phyloP scores from a whole-genome alignment of 352 stramenopile genomes.

The Phytophthora hybrid region DNA sequence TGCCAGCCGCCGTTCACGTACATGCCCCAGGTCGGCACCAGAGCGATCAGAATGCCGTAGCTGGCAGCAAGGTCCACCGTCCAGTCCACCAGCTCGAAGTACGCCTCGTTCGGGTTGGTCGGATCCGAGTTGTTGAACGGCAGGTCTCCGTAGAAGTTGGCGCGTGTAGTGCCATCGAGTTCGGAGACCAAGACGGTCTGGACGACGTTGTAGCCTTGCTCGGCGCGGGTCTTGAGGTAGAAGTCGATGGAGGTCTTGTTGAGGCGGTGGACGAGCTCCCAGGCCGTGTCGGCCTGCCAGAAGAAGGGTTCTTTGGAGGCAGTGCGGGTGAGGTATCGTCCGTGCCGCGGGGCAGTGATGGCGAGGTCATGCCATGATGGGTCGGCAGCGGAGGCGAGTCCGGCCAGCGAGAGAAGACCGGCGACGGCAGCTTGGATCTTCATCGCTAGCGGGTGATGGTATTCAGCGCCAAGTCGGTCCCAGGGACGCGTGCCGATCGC shows the following conservation, averaged over 20 bases:
- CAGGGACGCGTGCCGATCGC: background rate
- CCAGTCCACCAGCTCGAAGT: slow-evolving; percentile 37
- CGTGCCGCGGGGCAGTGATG: slow-evolving; percentile 22
- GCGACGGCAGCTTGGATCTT: slow-evolving; percentile 14
- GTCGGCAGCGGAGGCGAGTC: background rate
- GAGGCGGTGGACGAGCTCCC: slow-evolving; percentile 29
- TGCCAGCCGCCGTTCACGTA: slow-evolving; percentile 25
- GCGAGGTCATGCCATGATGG: slow-evolving; percentile 28
- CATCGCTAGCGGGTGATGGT: background rate
- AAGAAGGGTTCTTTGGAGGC: slow-evolving; percentile 26
- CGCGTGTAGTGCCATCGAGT: slow-evolving; percentile 28
- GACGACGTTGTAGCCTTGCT: slow-evolving; percentile 35
- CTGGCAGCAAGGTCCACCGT: slow-evolving; percentile 24
- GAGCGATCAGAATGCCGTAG: slow-evolving; percentile 30
- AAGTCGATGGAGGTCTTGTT: slow-evolving; percentile 43
- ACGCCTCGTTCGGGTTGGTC: slow-evolving; percentile 26
- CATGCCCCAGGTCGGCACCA: slow-evolving; percentile 25
- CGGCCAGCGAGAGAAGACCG: background rate
- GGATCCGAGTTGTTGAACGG: slow-evolving; percentile 38
- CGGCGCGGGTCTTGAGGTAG: slow-evolving; percentile 28
- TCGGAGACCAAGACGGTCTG: slow-evolving; percentile 31
- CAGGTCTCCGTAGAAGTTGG: slow-evolving; percentile 37
- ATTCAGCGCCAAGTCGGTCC: background rate
- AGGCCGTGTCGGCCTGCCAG: slow-evolving; percentile 38
- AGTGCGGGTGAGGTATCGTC: slow-evolving; percentile 31